Evolutionary conservation across 768 basidiomycete genomes (phyloP).

Genomic region (Lactarius hatsudake): DNA sequence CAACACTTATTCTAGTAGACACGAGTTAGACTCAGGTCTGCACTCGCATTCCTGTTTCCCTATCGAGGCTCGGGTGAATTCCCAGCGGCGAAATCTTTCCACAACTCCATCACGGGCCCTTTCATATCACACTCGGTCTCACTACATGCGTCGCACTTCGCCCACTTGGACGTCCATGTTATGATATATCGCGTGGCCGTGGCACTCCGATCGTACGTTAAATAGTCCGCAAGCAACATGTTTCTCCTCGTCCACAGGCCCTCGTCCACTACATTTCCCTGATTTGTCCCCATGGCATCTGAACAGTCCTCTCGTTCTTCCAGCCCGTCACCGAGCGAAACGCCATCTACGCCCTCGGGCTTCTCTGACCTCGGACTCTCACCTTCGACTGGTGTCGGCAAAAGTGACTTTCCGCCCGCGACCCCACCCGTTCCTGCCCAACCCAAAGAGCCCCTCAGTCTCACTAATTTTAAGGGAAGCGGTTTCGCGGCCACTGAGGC

Average conservation of each 20-base stretch:
- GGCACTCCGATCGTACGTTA: neutral
- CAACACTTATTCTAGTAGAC: neutral
- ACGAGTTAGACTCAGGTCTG: neutral
- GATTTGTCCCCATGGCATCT: neutral
- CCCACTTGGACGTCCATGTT: neutral
- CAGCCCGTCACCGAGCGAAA: neutral
- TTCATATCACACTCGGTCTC: constrained; percentile 9
- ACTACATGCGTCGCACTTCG: neutral
- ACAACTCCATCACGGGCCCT: neutral
- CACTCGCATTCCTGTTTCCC: neutral
- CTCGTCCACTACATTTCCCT: neutral
- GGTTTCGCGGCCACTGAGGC: constrained; percentile 21
- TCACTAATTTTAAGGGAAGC: constrained; percentile 1
- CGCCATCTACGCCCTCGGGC: neutral
- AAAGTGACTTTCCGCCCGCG: neutral
- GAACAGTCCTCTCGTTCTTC: neutral
- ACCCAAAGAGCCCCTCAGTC: neutral
- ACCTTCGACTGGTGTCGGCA: neutral
- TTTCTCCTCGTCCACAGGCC: neutral
- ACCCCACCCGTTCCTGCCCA: neutral
- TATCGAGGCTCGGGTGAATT: neutral
- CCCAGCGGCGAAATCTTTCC: neutral
- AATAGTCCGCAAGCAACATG: neutral
- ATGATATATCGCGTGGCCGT: neutral
- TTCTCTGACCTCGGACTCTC: neutral